Conservation (phyloP, 495 filamentous ascomycete species). For the Echria macrotheca region DNA sequence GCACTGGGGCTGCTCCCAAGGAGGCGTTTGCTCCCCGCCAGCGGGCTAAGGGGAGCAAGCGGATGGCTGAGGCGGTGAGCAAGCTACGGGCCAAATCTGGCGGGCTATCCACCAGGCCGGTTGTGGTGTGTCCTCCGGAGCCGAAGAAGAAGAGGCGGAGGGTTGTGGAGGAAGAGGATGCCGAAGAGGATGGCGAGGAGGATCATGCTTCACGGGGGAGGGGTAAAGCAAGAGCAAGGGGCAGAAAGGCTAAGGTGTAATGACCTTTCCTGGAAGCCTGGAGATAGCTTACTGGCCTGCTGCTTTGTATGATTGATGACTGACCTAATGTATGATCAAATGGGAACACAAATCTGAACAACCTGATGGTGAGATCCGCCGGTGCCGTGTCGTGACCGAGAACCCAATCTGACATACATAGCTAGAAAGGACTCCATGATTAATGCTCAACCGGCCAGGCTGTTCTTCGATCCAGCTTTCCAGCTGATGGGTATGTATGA, state of each 20-base stretch:
- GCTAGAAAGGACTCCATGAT: too few relatives aligned
- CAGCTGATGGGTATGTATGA: too few relatives aligned
- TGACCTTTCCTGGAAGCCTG: too few relatives aligned
- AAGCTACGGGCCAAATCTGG: conserved; percentile 46
- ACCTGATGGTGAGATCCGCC: too few relatives aligned
- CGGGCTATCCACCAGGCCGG: conserved; percentile 19
- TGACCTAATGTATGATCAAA: too few relatives aligned
- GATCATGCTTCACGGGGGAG: conserved; percentile 11
- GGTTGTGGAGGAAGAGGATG: conserved; percentile 2
- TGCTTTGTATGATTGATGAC: too few relatives aligned
- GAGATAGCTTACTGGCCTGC: too few relatives aligned
- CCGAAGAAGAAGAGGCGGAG: conserved; percentile 23
- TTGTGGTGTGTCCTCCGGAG: conserved; percentile 12
- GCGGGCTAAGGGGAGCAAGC: conserved; percentile 60
- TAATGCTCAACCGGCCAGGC: too few relatives aligned
- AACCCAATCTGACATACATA: too few relatives aligned
- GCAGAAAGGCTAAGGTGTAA: conserved; percentile 14
- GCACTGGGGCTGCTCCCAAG: conserved; percentile 24
- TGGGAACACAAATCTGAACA: too few relatives aligned
- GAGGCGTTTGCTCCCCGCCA: conserved; percentile 76
- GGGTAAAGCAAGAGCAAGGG: conserved; percentile 22
- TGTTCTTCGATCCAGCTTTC: too few relatives aligned
- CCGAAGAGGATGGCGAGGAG: conserved; percentile 24
- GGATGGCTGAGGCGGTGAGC: conserved; percentile 78
- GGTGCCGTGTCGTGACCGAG: too few relatives aligned